Evolutionary conservation across 768 basidiomycete genomes (phyloP), one percentile per base, ranked within the genome.

Genomic region (Galerina marginata): DNA sequence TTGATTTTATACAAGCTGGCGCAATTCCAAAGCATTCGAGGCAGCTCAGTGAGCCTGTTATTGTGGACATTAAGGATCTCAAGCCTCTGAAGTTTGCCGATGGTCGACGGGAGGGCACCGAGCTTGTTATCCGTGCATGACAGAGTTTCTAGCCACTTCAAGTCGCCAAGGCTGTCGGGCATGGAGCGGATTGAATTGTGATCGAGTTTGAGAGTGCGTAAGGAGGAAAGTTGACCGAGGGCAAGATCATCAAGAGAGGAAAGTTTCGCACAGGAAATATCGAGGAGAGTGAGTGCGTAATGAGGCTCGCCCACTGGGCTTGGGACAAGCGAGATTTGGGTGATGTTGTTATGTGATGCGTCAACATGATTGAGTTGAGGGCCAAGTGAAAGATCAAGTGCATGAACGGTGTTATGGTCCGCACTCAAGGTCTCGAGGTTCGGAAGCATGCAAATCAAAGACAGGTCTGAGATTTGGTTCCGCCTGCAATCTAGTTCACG

Each of bases 91-190:
- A 99, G 79, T 9, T 79, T 79, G 14, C 94, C 94, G 49, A 99
- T 88, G 44, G 84, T 86, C 10, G 79, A 72, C 0, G 97, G 97
- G 0, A 99, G 81, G 14, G 81, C 74, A 56, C 86, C 85, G 16
- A 99, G 83, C 64, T 89, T 84, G 75, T 99, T 99, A 73, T 98
- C 93, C n/a, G 93, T 92, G 69, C 93, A 93, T 10, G 91, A 91
- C 6, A 99, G 83, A 0, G 77, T 79, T 65, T 88, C 81, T 37
- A 99, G 85, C 59, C 83, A 83, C 25, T 73, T 76, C 43, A 99
- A 85, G 20, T 88, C 83, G 47, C 91, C 92, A 9, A 99, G 75
- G 26, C 86, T 84, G n/a, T 95, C 88, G 0, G 96, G 95, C 16
- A 99, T 84, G 9, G 85, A 78, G 5, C 88, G 89, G 69, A 99